Base-by-base conservation (phyloP, 2,329 filamentous ascomycete species). In the Didymella sp. region DNA sequence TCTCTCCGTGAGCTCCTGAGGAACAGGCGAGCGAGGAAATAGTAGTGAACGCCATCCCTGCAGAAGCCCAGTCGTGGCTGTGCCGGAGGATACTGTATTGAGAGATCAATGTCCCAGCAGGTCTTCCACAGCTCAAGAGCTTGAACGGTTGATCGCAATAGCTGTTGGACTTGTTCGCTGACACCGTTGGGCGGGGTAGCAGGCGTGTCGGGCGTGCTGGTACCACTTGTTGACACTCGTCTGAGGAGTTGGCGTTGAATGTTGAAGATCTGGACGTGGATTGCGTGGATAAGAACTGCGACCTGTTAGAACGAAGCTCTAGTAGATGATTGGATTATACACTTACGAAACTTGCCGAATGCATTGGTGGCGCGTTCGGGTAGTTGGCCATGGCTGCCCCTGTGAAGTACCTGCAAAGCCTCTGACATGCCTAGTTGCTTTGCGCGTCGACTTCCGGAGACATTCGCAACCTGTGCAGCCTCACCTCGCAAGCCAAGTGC, bases 121-220 rank as follows among this genome's bases (percentile, higher is more conserved):
- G 79, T 79, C 76, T 91, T 91, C 84, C 89, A 91, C 66, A 89
- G 89, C 60, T 88, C 85, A 37, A 92, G 79, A 15, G 87, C 87
- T 43, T 74, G 75, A 47, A 76, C 78, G 19, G 80, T 78, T 5
- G 76, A 74, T 58, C 78, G 77, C 60, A 80, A 77, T 31, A 81
- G 81, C 41, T 79, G 79, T 51, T 84, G 81, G 9, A 69, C 59
- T 33, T 81, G 79, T 44, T 82, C 76, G 22, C 82, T 75, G 28
- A 73, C 60, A 25, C 72, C 75, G 41, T 78, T 76, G 47, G 74
- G 80, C 7, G 79, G 78, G 51, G 81, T 83, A 27, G 68, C 76
- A 40, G 75, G 72, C 52, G 75, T 79, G 33, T 74, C 86, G 59
- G 87, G 86, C 1, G 86, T 87, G 53, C 79, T 82, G 40, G 82